Evolutionary conservation across 495 filamentous ascomycete species (phyloP).

Genomic region (Geopyxis carbonaria): DNA sequence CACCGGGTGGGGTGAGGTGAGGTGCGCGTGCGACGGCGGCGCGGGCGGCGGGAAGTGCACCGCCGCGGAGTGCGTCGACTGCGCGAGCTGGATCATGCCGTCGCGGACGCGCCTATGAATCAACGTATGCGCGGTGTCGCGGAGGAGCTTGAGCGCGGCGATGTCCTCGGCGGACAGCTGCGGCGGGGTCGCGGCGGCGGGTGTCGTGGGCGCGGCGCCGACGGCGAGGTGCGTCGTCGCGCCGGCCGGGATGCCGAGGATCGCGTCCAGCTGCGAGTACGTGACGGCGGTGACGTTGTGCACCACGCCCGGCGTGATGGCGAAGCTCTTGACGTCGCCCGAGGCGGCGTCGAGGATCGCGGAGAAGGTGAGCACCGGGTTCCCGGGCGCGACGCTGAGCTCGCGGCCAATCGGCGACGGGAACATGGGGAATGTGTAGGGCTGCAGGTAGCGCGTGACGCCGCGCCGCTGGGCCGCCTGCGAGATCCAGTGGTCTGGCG

Average conservation of each 20-base stretch:
- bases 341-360: slow-evolving; percentile 43
- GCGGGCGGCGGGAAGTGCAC: slow-evolving; percentile 9
- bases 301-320: slow-evolving; percentile 53
- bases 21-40: background rate
- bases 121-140: slow-evolving; percentile 30
- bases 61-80: slow-evolving; percentile 1
- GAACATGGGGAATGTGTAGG: slow-evolving; percentile 61
- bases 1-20: slow-evolving; percentile 8
- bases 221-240: slow-evolving; percentile 11
- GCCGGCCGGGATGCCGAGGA: slow-evolving; percentile 30
- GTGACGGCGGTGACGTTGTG: slow-evolving; percentile 61
- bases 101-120: slow-evolving; percentile 28
- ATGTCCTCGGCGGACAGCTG: slow-evolving; percentile 27
- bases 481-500: slow-evolving; percentile 38
- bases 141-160: slow-evolving; percentile 29
- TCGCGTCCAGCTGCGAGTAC: slow-evolving; percentile 35
- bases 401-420: slow-evolving; percentile 36
- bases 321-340: slow-evolving; percentile 51
- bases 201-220: slow-evolving; percentile 23
- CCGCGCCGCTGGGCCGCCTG: slow-evolving; percentile 46
- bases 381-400: slow-evolving; percentile 45
- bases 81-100: slow-evolving; percentile 17
- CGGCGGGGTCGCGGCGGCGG: slow-evolving; percentile 13
- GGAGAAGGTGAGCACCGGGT: slow-evolving; percentile 69
- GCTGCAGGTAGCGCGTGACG: slow-evolving; percentile 57